Conservation (phyloP, 176 grass and related monocot species). For the Lolium multiflorum region DNA sequence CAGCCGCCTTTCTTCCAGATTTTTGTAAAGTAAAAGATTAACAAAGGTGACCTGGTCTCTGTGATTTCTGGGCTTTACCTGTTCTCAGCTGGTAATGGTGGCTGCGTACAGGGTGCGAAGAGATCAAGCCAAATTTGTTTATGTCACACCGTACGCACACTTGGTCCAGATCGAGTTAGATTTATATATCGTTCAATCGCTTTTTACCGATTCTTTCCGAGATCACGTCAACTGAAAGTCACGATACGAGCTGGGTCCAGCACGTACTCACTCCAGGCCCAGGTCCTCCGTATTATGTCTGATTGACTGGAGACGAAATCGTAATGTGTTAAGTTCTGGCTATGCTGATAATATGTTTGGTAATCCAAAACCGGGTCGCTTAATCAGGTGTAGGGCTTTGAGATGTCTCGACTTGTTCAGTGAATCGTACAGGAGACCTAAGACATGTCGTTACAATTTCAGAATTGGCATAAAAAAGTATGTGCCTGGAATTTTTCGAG, state of each 20-base stretch:
- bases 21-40: conserved; percentile 5
- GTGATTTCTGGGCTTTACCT: background rate
- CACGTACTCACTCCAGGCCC: background rate
- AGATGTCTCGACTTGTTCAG: no score
- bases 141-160: background rate
- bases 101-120: background rate
- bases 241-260: background rate
- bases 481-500: no score
- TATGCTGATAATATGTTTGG: no score
- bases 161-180: background rate
- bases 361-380: no score
- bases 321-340: background rate
- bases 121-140: conserved; percentile 47
- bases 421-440: no score
- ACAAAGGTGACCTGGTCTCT: conserved; percentile 40
- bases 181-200: background rate
- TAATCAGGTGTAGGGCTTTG: no score
- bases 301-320: background rate
- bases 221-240: conserved; percentile 4
- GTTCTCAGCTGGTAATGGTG: background rate
- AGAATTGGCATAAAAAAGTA: no score
- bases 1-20: conserved; percentile 1
- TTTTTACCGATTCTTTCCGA: background rate
- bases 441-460: no score
- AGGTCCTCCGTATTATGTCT: background rate